phyloP scores from a whole-genome alignment of 495 filamentous ascomycete species.

The Lasiosphaeria miniovina region DNA sequence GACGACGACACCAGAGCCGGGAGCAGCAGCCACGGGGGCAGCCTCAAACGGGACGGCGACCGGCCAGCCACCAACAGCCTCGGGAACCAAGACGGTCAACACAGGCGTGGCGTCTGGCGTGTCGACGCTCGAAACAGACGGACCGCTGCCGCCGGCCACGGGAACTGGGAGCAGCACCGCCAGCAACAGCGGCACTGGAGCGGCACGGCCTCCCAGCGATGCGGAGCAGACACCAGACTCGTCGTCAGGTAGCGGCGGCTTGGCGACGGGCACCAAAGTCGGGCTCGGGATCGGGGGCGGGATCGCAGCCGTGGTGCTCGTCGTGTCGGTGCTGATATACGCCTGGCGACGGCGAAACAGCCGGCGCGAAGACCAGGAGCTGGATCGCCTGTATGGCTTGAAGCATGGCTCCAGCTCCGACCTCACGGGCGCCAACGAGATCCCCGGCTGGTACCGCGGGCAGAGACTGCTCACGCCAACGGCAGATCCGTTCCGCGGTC shows the following conservation, averaged over 20 bases:
- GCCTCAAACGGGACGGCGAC: conserved; percentile 1
- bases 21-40: neutral
- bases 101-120: conserved; percentile 8
- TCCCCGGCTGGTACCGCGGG: conserved; percentile 35
- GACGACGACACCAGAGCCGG: neutral
- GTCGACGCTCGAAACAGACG: conserved; percentile 20
- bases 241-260: neutral
- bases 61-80: conserved; percentile 1
- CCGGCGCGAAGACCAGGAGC: conserved; percentile 26
- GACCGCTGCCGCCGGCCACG: neutral
- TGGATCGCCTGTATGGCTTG: conserved; percentile 30
- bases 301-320: conserved; percentile 13
- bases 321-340: conserved; percentile 22
- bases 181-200: neutral
- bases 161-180: conserved; percentile 4
- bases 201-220: neutral
- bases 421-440: conserved; percentile 16
- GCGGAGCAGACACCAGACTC: conserved; percentile 1
- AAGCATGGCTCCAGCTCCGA: conserved; percentile 18
- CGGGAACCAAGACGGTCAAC: conserved; percentile 16
- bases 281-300: conserved; percentile 25
- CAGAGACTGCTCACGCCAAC: conserved; percentile 19
- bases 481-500: conserved; percentile 6
- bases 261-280: conserved; percentile 20
- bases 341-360: conserved; percentile 23